Percentiles rank a stretch among this genome's conserved stretches.
These are phyloP conservation scores for Rhodotorula sphaerocarpa DNA, from an alignment of 768 basidiomycete genomes.

Conservation along the genomic window DNA sequence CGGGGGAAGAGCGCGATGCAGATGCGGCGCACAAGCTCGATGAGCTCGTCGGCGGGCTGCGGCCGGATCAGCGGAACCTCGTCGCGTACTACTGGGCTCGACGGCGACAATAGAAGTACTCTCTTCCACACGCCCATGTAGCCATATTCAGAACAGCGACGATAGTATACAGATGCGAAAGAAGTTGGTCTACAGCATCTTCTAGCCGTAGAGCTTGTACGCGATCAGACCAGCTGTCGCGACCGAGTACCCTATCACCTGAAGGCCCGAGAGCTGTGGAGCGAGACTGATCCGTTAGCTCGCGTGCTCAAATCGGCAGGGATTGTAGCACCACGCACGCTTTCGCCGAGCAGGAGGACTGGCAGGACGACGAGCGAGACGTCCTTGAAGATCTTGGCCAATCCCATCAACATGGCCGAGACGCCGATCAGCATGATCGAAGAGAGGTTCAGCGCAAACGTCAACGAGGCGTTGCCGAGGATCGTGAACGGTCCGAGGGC, in stretches of 20 bases:
- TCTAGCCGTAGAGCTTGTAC: constrained; percentile 14
- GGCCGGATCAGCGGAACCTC: constrained; percentile 28
- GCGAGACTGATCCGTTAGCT: not conserved
- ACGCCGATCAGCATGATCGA: constrained; percentile 75
- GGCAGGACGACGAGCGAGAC: constrained; percentile 85
- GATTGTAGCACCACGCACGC: constrained; percentile 37
- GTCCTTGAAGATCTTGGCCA: constrained; percentile 52
- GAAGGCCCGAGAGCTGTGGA: constrained; percentile 58
- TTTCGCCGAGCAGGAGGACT: constrained; percentile 67
- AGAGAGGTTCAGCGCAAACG: constrained; percentile 76
- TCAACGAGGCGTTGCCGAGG: constrained; percentile 69
- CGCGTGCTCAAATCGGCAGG: not conserved
- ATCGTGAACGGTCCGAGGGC: constrained; percentile 59
- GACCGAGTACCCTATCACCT: constrained; percentile 69
- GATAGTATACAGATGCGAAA: not conserved
- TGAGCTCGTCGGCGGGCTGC: constrained; percentile 29
- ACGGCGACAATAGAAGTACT: constrained; percentile 1
- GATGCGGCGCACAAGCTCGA: constrained; percentile 7
- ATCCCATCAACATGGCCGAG: constrained; percentile 45
- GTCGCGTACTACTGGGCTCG: constrained; percentile 21
- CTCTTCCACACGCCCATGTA: not conserved
- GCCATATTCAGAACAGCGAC: not conserved
- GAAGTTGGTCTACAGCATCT: not conserved
- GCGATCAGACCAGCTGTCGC: constrained; percentile 52
- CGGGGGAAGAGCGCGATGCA: too few species aligned